These are phyloP conservation scores for Fomitopsis schrenkii DNA, from an alignment of 1,284 basidiomycete genomes.

Conservation along the genomic window DNA sequence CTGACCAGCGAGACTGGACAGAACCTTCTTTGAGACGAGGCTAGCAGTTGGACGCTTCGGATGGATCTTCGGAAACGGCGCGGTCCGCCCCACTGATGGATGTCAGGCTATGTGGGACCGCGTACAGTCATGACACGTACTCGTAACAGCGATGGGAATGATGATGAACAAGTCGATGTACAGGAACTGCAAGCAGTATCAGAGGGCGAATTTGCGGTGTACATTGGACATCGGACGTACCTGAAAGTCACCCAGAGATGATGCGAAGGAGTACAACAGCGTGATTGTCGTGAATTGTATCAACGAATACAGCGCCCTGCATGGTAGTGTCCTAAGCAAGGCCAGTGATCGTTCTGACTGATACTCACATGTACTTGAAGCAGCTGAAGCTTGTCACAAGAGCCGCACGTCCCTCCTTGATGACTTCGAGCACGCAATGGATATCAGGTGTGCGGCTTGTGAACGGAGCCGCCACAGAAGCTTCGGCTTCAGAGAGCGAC, in stretches of 20 bases:
- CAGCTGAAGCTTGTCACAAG: conserved; percentile 98
- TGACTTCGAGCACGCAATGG: conserved; percentile 93
- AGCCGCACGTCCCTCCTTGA: conserved; percentile 93
- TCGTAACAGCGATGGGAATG: conserved; percentile 93
- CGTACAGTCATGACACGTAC: conserved; percentile 44
- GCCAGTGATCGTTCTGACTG: background rate
- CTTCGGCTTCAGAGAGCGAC: conserved; percentile 96
- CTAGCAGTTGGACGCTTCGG: conserved; percentile 94
- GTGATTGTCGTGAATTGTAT: conserved; percentile 91
- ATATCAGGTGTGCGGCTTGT: conserved; percentile 95
- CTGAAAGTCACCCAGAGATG: conserved; percentile 95
- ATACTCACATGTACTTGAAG: conserved; percentile 95
- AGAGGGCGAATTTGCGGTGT: background rate
- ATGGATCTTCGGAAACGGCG: conserved; percentile 84
- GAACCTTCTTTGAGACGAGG: conserved; percentile 93
- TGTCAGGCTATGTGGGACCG: conserved; percentile 10
- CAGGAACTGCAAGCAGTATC: conserved; percentile 62
- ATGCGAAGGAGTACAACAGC: conserved; percentile 93
- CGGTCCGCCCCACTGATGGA: conserved; percentile 84
- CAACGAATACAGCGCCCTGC: conserved; percentile 85
- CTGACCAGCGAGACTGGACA: conserved; percentile 93
- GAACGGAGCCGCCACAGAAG: conserved; percentile 98
- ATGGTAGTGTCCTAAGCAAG: conserved; percentile 5
- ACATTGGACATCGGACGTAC: conserved; percentile 35
- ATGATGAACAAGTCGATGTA: conserved; percentile 99